A percentile compares a stretch with the other conserved stretches of the same genome.
Evolutionary conservation across 192 early-diverging fungal species (phyloP).

Genomic region (Bifiguratus adelaidae): DNA sequence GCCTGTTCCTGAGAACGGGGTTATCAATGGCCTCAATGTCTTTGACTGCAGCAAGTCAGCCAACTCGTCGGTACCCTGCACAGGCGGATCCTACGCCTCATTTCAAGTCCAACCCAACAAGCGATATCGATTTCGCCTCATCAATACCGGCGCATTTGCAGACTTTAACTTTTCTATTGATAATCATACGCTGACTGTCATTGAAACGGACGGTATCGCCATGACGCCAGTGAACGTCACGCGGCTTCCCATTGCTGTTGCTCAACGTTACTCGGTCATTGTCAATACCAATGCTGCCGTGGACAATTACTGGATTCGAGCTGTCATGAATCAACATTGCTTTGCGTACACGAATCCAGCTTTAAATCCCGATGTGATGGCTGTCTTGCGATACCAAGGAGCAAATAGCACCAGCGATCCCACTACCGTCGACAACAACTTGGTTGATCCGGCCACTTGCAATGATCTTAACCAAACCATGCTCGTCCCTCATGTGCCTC

Average conservation of each 20-base stretch:
- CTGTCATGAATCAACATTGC: background rate
- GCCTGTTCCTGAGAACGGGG: conserved; percentile 2
- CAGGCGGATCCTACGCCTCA: background rate
- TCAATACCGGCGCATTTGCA: conserved; percentile 31
- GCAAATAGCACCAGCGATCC: no score
- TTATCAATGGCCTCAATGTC: background rate
- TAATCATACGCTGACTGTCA: conserved; percentile 7
- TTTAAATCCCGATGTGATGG: background rate
- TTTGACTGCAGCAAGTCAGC: conserved; percentile 1
- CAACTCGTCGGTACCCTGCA: background rate
- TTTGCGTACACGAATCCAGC: background rate
- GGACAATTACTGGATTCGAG: conserved; percentile 8
- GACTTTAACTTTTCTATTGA: conserved; percentile 25
- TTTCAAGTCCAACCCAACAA: no score
- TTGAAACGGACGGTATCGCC: background rate
- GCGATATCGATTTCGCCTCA: conserved; percentile 48
- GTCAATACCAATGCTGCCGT: background rate
- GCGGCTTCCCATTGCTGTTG: background rate
- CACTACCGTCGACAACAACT: background rate
- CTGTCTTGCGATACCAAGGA: background rate
- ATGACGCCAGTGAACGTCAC: background rate
- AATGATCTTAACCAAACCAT: no score
- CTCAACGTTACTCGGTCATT: conserved; percentile 10
- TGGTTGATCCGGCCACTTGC: no score
- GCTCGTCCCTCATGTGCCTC: background rate